A percentile compares a stretch with the other conserved stretches of the same genome.
phyloP scores from a whole-genome alignment of 305 asterid genomes.

The Nicotiana rustica region DNA sequence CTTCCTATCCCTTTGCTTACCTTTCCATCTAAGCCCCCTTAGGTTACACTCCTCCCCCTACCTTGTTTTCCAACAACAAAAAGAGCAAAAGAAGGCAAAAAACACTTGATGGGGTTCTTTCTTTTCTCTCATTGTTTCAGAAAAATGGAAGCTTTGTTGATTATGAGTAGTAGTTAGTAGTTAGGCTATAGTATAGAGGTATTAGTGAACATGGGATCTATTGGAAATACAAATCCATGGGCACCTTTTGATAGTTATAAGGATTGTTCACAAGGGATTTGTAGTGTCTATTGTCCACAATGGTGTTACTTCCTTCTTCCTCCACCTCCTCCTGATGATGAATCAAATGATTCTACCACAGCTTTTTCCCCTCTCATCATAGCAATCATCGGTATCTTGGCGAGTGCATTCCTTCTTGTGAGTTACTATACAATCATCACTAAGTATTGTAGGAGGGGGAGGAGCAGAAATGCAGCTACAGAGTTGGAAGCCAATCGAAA shows the following conservation, averaged over 20 bases:
- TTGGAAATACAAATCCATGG: conserved; percentile 67
- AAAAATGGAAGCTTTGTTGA: conserved; percentile 21
- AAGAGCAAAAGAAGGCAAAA: conserved; percentile 22
- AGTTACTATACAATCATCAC: conserved; percentile 75
- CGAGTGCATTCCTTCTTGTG: conserved; percentile 67
- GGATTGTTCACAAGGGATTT: conserved; percentile 75
- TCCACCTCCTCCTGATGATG: conserved; percentile 63
- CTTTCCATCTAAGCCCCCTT: conserved; percentile 58
- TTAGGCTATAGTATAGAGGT: not conserved
- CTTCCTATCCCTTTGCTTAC: conserved; percentile 49
- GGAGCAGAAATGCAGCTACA: not conserved
- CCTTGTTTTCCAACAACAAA: conserved; percentile 30
- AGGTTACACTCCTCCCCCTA: conserved; percentile 31
- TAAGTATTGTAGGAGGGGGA: conserved; percentile 56
- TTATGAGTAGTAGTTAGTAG: conserved; percentile 5
- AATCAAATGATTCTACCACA: conserved; percentile 50
- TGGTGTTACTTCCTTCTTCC: conserved; percentile 78
- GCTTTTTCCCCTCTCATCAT: conserved; percentile 74
- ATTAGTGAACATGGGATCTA: conserved; percentile 49
- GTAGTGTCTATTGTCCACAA: conserved; percentile 83
- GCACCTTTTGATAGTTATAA: conserved; percentile 64
- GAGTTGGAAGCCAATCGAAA: conserved; percentile 42
- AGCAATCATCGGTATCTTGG: conserved; percentile 68
- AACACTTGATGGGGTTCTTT: conserved; percentile 27
- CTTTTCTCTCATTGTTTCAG: conserved; percentile 20